phyloP scores from a whole-genome alignment of 805 yeast genomes.

The Candida silvicultrix region DNA sequence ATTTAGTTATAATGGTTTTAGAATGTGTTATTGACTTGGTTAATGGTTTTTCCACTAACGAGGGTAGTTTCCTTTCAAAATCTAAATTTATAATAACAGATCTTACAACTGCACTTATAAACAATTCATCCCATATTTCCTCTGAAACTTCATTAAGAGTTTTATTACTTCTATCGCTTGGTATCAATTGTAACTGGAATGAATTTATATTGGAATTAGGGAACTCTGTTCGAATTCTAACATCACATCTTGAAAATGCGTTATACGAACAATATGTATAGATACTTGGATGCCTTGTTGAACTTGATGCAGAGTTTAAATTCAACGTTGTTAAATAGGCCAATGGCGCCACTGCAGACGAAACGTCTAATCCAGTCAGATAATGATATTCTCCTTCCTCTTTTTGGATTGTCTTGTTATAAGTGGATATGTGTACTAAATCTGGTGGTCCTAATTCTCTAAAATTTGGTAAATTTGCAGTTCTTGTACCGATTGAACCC shows the following conservation, averaged over 20 bases:
- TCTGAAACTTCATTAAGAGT: slow-evolving; percentile 26
- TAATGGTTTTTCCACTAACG: slow-evolving; percentile 45
- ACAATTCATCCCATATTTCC: slow-evolving; percentile 53
- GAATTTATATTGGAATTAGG: slow-evolving; percentile 36
- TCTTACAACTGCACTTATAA: slow-evolving; percentile 52
- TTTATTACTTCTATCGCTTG: slow-evolving; percentile 30
- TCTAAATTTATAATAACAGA: slow-evolving; percentile 46
- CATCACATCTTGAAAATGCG: slow-evolving; percentile 60
- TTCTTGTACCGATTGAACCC: slow-evolving; percentile 47
- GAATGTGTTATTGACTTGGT: slow-evolving; percentile 9
- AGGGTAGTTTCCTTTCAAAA: slow-evolving; percentile 50
- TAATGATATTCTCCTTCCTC: slow-evolving; percentile 47
- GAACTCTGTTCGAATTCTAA: slow-evolving; percentile 57
- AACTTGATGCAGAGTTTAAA: slow-evolving; percentile 14
- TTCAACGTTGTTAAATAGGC: slow-evolving; percentile 37
- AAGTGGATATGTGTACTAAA: slow-evolving; percentile 44
- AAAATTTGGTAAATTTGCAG: slow-evolving; percentile 31
- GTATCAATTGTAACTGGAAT: slow-evolving; percentile 25
- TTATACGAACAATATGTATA: slow-evolving; percentile 66
- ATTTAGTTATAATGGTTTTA: slow-evolving; percentile 7
- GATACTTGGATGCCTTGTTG: slow-evolving; percentile 21
- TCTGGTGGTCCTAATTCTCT: slow-evolving; percentile 72
- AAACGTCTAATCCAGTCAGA: slow-evolving; percentile 40
- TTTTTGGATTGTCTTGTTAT: slow-evolving; percentile 20
- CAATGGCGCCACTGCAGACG: slow-evolving; percentile 38